Evolutionary conservation across 73 alveolate genomes (phyloP).

Genomic region (Paramecium caudatum): DNA sequence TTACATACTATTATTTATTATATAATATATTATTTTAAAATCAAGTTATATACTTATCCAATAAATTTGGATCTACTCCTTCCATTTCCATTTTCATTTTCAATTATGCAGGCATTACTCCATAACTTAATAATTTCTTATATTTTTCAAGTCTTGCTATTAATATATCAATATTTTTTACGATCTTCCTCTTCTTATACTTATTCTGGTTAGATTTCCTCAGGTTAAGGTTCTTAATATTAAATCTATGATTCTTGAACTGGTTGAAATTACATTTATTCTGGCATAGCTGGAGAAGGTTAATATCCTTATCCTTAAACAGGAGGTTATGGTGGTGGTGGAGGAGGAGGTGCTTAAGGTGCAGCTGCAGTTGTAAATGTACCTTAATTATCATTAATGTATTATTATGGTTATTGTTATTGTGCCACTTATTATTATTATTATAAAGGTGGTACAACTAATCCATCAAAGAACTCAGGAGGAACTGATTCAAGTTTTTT

Average conservation of each 20-base stretch:
- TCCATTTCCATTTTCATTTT: conserved; percentile 50
- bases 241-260: background rate
- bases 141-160: conserved; percentile 29
- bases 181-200: conserved; percentile 23
- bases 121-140: conserved; percentile 36
- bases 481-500: conserved; percentile 46
- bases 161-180: background rate
- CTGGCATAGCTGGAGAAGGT: background rate
- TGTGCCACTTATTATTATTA: conserved; percentile 22
- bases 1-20: background rate
- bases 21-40: background rate
- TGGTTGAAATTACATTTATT: background rate
- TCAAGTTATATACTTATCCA: conserved; percentile 39
- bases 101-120: conserved; percentile 3
- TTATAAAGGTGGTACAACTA: background rate
- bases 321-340: background rate
- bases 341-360: background rate
- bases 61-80: conserved; percentile 56
- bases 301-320: background rate
- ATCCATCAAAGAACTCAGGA: conserved; percentile 4
- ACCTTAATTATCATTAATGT: too few relatives aligned
- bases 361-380: too few relatives aligned
- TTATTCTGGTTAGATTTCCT: background rate
- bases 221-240: background rate
- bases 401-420: background rate